These are phyloP conservation scores for Usnea hakonensis DNA, from an alignment of 495 filamentous ascomycete species.

Conservation along the genomic window DNA sequence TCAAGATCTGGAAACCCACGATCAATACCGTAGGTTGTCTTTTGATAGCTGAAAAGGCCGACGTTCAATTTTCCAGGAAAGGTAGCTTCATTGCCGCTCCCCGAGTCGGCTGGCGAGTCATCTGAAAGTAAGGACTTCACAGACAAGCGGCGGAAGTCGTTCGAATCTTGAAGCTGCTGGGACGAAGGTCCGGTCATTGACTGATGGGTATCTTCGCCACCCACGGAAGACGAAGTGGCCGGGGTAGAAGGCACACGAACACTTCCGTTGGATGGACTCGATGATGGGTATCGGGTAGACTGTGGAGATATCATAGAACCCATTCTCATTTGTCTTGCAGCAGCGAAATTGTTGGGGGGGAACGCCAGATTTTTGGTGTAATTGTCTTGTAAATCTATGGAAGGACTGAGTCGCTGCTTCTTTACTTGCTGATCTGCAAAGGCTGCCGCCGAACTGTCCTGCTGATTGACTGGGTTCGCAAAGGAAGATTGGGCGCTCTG, in stretches of 20 bases:
- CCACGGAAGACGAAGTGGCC: conserved; percentile 22
- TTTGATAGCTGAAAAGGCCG: conserved; percentile 13
- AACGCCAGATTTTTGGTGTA: neutral
- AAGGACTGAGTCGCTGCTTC: conserved; percentile 18
- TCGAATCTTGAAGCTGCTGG: conserved; percentile 23
- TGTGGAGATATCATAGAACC: conserved; percentile 11
- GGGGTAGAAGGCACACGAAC: conserved; percentile 25
- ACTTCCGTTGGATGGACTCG: conserved; percentile 15
- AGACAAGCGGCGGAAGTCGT: conserved; percentile 33
- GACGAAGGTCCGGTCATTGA: neutral
- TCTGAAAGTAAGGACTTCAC: conserved; percentile 37
- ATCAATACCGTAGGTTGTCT: conserved; percentile 55
- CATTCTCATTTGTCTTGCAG: neutral
- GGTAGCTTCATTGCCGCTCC: conserved; percentile 4
- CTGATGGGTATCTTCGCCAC: conserved; percentile 20
- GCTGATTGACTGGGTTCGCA: conserved; percentile 2
- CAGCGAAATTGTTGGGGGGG: conserved; percentile 8
- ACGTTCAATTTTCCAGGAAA: conserved; percentile 12
- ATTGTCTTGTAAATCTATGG: conserved; percentile 2
- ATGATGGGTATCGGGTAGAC: conserved; percentile 10
- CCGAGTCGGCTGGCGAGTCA: conserved; percentile 19
- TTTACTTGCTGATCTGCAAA: conserved; percentile 16
- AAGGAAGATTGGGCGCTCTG: conserved; percentile 10
- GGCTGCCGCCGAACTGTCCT: neutral
- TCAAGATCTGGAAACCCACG: conserved; percentile 61